Evolutionary conservation across 257 asterid species (phyloP), one percentile per base, ranked within the genome.

Genomic region (Solanum megistacrolobum): DNA sequence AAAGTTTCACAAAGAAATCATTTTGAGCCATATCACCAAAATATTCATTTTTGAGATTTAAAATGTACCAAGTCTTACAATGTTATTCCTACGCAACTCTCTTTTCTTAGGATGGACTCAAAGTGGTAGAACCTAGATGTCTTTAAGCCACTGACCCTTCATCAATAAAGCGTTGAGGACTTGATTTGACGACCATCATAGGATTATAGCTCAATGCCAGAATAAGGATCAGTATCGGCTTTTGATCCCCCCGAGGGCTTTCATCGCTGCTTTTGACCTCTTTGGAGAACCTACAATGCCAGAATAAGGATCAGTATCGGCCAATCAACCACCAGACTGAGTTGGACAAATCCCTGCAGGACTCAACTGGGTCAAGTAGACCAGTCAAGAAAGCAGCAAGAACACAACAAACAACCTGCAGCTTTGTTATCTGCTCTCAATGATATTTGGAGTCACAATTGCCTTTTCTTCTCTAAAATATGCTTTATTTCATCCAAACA

Each of bases 221-320:
- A 32, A 32, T 32, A 32, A 32, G 35, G 35, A 32, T 32, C 35
- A 32, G 35, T 32, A 32, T 32, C 35, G 35, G 35, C 96, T 92
- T 95, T 93, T 52, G 20, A 3, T 96, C 88, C 93, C 94, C 87
- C 88, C 92, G 38, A 94, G 98, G 88, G 96, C 96, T 89, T 94
- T 96, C 96, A 96, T 95, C 91, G 93, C 99, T n/a, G 98, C 97
- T 92, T 94, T 96, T 13, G 98, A 95, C 86, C 98, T 94, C 94
- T 92, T 95, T 11, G 97, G 99, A 68, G 98, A 86, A 4, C 93
- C 89, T 25, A 88, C 68, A 25, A 48, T 48, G 58, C 58, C 58
- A 48, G 21, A 83, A 93, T 98, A 39, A 96, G 90, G 66, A 94
- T 91, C 0, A 98, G 98, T 38, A 92, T 27, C 18, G 7, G 76